Percentiles rank a stretch among this genome's conserved stretches.
These are phyloP conservation scores for Leucosporidium yakuticum DNA, from an alignment of 768 basidiomycete species.

Conservation along the genomic window DNA sequence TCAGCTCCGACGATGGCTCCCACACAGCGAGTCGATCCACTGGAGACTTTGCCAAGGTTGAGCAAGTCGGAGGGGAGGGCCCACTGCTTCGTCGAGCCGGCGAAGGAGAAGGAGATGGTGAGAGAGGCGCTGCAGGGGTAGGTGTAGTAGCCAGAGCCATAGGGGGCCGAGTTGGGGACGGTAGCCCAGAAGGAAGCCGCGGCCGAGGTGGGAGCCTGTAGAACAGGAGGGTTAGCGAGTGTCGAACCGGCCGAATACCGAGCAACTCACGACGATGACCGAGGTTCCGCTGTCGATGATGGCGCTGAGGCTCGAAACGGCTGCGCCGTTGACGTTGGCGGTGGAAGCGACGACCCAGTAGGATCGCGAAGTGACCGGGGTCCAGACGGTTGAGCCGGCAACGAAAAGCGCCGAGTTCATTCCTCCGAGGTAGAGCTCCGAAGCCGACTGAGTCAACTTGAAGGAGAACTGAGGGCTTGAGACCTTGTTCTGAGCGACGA, in stretches of 20 bases:
- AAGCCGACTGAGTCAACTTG: conserved; percentile 22
- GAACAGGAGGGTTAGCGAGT: not conserved
- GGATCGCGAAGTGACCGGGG: conserved; percentile 41
- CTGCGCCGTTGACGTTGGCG: conserved; percentile 38
- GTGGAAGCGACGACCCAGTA: conserved; percentile 40
- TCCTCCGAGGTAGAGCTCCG: conserved; percentile 45
- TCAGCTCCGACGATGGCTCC: conserved; percentile 35
- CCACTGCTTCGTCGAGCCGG: conserved; percentile 45
- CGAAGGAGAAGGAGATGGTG: conserved; percentile 52
- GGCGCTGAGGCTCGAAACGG: conserved; percentile 37
- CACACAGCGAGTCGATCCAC: conserved; percentile 24
- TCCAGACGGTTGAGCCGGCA: conserved; percentile 40
- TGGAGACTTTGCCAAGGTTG: conserved; percentile 47
- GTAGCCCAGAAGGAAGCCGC: conserved; percentile 39
- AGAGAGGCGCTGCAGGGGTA: conserved; percentile 38
- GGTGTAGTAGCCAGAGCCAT: conserved; percentile 43
- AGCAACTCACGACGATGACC: conserved; percentile 32
- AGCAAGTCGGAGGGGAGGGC: conserved; percentile 45
- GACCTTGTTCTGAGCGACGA: conserved; percentile 29
- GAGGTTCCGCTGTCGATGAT: conserved; percentile 38
- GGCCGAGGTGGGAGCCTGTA: conserved; percentile 44
- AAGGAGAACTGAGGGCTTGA: conserved; percentile 30
- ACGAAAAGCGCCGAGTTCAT: conserved; percentile 39
- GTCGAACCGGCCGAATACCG: not conserved
- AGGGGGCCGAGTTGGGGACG: conserved; percentile 46